Conservation (phyloP, 257 asterid species). For the Solanum dulcamara region DNA sequence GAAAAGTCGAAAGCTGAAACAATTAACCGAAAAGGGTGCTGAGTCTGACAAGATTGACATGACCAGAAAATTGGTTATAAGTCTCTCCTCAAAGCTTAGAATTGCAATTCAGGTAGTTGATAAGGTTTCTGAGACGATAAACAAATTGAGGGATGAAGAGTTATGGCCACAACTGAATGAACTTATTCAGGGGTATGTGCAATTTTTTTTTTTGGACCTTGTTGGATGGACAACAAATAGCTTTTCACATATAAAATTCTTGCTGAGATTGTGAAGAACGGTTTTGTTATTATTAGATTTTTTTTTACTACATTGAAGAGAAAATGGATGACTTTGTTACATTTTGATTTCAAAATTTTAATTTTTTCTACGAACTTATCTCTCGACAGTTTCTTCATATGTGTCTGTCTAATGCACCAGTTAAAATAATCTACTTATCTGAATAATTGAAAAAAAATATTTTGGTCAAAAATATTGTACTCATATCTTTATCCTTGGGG, state of each 20-base stretch:
- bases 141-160: conserved; percentile 76
- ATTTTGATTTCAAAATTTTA: neutral
- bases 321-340: too few species aligned
- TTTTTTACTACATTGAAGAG: too few species aligned
- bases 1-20: conserved; percentile 52
- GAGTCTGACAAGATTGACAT: conserved; percentile 69
- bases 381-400: neutral
- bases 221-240: neutral
- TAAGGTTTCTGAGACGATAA: conserved; percentile 79
- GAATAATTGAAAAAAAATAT: neutral
- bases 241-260: neutral
- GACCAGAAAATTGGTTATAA: conserved; percentile 61
- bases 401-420: neutral
- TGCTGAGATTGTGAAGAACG: neutral
- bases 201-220: neutral
- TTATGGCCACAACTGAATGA: conserved; percentile 93
- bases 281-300: neutral
- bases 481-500: neutral
- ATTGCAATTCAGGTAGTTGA: conserved; percentile 94
- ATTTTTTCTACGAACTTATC: neutral
- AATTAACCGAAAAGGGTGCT: conserved; percentile 70
- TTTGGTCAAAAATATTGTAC: neutral
- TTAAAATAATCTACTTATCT: neutral
- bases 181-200: conserved; percentile 71
- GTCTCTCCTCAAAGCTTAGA: conserved; percentile 74